Base-by-base conservation (phyloP, 139 green algal species). In the Chara braunii region DNA sequence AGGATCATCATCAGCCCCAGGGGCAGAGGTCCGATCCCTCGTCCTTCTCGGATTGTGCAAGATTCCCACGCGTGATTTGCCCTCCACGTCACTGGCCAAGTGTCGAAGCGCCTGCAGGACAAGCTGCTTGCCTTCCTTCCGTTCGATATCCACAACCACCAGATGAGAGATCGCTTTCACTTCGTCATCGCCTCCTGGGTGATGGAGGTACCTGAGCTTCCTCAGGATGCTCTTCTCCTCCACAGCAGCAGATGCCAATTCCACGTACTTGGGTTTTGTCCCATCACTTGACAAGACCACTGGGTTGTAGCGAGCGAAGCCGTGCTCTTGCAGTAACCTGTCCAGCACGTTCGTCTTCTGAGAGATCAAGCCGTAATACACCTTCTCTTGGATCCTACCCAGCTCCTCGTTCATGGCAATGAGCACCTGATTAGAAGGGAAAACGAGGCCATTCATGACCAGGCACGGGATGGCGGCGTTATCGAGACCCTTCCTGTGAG, bases 161-260 rank as follows among this genome's bases (percentile, higher is more conserved):
- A 72, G 85, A 66, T 94, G 86, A 1, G 83, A 88, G 36, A 86
- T 60, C 0, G 72, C n/a, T n/a, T 83, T 79, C 1, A 81, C 62
- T 2, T 68, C 57, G 28, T 82, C 75, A 22, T 78, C 62, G 12
- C 52, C 70, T 59, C 43, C 61, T 1, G 62, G 35, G 34, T 34
- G 28, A 63, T 84, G 70, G 34, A 89, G 67, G 56, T 84, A 80
- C 42, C 33, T 44, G n/a, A n/a, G n/a, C n/a, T n/a, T n/a, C n/a
- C n/a, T n/a, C n/a, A n/a, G n/a, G n/a, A n/a, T n/a, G n/a, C n/a
- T n/a, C n/a, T n/a, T n/a, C n/a, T n/a, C n/a, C n/a, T n/a, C n/a
- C n/a, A n/a, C n/a, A n/a, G n/a, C n/a, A n/a, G n/a, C n/a, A n/a
- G n/a, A n/a, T n/a, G n/a, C n/a, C n/a, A n/a, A n/a, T n/a, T n/a